Percentiles rank a stretch among this genome's conserved stretches.
phyloP scores from a whole-genome alignment of 305 asterid species.

The Fraxinus xanthoxyloides region DNA sequence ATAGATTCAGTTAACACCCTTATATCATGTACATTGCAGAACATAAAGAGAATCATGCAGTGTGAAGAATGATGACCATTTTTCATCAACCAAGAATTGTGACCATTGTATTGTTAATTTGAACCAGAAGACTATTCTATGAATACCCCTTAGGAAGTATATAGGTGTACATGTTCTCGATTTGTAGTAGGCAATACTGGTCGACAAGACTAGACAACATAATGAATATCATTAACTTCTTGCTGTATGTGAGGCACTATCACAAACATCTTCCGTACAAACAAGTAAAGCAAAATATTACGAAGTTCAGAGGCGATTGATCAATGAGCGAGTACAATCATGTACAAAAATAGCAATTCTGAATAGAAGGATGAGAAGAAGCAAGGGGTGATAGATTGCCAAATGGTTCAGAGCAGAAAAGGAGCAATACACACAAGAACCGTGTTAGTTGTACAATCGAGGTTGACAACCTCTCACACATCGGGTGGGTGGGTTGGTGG shows the following conservation, averaged over 20 bases:
- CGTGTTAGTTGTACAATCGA: too few species aligned
- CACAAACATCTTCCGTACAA: neutral
- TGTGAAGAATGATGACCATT: slow-evolving; percentile 52
- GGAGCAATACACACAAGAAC: too few species aligned
- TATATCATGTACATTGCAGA: slow-evolving; percentile 60
- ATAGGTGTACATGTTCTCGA: neutral
- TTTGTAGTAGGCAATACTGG: neutral
- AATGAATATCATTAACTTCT: neutral
- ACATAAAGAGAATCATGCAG: slow-evolving; percentile 63
- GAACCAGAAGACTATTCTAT: neutral
- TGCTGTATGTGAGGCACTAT: neutral
- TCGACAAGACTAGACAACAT: neutral
- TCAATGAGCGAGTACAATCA: neutral
- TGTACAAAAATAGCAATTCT: too few species aligned
- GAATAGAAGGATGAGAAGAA: neutral
- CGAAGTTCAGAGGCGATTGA: neutral
- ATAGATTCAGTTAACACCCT: slow-evolving; percentile 61
- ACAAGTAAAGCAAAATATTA: too few species aligned
- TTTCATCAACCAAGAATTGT: neutral
- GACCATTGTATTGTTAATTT: neutral
- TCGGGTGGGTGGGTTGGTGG: too few species aligned
- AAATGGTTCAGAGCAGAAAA: neutral
- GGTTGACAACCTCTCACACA: too few species aligned
- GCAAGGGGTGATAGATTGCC: neutral
- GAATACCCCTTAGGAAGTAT: neutral